phyloP scores from a whole-genome alignment of 192 early-diverging fungal species.

The Backusella westeae region DNA sequence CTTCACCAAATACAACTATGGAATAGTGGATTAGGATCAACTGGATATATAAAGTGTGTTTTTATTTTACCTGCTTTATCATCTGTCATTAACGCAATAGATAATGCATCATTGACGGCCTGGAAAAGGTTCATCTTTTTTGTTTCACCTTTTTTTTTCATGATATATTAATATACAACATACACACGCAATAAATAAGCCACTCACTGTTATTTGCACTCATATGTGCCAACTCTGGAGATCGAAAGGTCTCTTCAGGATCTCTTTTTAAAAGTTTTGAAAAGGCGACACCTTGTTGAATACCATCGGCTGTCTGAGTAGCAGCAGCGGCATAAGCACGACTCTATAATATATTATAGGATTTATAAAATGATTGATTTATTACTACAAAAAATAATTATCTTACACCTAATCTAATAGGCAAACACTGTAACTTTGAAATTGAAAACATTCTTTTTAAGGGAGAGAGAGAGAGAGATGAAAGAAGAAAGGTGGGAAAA shows the following conservation, averaged over 20 bases:
- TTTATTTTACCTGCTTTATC: constrained; percentile 65
- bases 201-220: constrained; percentile 55
- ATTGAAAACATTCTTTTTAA: not conserved
- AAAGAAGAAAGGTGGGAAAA: not conserved
- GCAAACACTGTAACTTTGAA: not conserved
- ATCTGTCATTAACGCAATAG: constrained; percentile 81
- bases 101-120: constrained; percentile 94
- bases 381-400: not conserved
- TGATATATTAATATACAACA: not conserved
- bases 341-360: not conserved
- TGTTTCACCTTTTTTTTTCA: constrained; percentile 52
- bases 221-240: constrained; percentile 63
- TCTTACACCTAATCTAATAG: constrained; percentile 2
- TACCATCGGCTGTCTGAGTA: constrained; percentile 75
- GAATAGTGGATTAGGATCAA: no score
- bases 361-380: not conserved
- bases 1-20: constrained; percentile 92
- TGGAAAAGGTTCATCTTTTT: constrained; percentile 95
- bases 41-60: not conserved
- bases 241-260: constrained; percentile 64
- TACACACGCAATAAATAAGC: not conserved
- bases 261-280: constrained; percentile 80
- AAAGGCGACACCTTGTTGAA: constrained; percentile 75
- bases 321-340: constrained; percentile 16
- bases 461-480: not conserved